These are phyloP conservation scores for Hymenoscyphus linearis DNA, from an alignment of 2,329 filamentous ascomycete species.

Conservation along the genomic window DNA sequence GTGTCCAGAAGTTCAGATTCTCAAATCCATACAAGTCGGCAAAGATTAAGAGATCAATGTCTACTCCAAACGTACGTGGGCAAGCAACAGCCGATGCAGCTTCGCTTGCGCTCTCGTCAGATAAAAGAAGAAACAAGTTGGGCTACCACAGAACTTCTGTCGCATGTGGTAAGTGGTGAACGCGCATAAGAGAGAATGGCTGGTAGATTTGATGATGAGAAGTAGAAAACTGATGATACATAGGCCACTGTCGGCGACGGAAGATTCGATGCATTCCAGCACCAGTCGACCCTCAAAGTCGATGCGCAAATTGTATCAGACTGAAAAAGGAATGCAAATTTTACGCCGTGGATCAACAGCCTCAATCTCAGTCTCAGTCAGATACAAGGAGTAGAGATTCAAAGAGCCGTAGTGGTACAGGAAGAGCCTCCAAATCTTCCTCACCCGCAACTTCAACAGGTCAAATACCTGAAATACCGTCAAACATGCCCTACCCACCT, in stretches of 20 bases:
- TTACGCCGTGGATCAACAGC: constrained; percentile 77
- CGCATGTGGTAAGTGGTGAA: constrained; percentile 74
- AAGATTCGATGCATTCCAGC: constrained; percentile 89
- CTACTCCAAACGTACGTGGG: constrained; percentile 43
- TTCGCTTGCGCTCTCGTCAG: constrained; percentile 37
- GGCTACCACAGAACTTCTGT: constrained; percentile 94
- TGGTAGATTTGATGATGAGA: constrained; percentile 13
- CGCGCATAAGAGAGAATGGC: neutral
- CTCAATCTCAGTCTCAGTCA: constrained; percentile 47
- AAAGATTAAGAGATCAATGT: constrained; percentile 43
- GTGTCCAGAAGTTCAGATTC: constrained; percentile 15
- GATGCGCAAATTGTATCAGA: constrained; percentile 89
- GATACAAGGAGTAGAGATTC: constrained; percentile 37
- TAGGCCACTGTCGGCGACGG: constrained; percentile 84
- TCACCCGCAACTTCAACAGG: constrained; percentile 43
- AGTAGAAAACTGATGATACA: constrained; percentile 16
- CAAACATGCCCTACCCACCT: constrained; percentile 38
- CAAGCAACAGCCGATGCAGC: constrained; percentile 33
- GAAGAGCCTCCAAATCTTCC: constrained; percentile 40
- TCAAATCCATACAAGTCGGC: constrained; percentile 20
- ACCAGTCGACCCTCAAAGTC: constrained; percentile 63
- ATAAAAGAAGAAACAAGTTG: constrained; percentile 81
- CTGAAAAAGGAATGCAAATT: constrained; percentile 94
- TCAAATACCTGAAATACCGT: constrained; percentile 38
- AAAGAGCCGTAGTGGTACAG: constrained; percentile 34